Evolutionary conservation across 768 basidiomycete species (phyloP).

Genomic region (Dendrothele bispora): DNA sequence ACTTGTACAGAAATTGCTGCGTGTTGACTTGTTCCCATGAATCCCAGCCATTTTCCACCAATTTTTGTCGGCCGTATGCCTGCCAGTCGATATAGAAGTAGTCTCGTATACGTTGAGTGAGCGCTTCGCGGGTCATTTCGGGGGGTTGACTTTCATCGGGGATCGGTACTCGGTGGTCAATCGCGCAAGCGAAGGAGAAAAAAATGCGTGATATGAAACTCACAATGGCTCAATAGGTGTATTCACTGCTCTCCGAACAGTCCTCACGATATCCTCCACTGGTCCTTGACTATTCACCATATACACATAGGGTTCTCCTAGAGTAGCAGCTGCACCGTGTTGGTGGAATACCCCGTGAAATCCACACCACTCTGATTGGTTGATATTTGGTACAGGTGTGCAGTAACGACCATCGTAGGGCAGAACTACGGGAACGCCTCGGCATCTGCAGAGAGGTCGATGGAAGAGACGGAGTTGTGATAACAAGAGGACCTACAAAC

Average conservation of each 20-base stretch:
- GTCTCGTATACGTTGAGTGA: conserved; percentile 5
- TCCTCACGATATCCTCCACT: conserved; percentile 2
- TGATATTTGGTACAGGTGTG: conserved; percentile 6
- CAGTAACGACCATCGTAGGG: conserved; percentile 7
- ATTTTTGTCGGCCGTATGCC: conserved; percentile 3
- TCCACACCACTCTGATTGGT: conserved; percentile 6
- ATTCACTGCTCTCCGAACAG: conserved; percentile 4
- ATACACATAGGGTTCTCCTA: conserved; percentile 12
- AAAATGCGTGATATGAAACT: too few relatives aligned
- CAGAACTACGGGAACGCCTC: conserved; percentile 10
- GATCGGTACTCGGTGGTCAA: too few relatives aligned
- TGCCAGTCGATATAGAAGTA: conserved; percentile 13
- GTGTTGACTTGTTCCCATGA: not conserved
- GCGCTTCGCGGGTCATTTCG: conserved; percentile 5
- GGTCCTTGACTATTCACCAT: conserved; percentile 4
- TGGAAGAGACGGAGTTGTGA: not conserved
- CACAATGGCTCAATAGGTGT: conserved; percentile 8
- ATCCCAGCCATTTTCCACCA: too few relatives aligned
- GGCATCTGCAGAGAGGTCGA: not conserved
- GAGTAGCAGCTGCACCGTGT: conserved; percentile 11
- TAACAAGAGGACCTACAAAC: conserved; percentile 2
- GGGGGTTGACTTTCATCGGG: conserved; percentile 5
- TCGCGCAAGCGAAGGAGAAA: too few relatives aligned
- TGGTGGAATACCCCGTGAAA: conserved; percentile 9
- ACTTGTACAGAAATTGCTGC: not conserved